These are phyloP conservation scores for Poterioochromonas sp. DNA, from an alignment of 352 stramenopile species.

Conservation along the genomic window DNA sequence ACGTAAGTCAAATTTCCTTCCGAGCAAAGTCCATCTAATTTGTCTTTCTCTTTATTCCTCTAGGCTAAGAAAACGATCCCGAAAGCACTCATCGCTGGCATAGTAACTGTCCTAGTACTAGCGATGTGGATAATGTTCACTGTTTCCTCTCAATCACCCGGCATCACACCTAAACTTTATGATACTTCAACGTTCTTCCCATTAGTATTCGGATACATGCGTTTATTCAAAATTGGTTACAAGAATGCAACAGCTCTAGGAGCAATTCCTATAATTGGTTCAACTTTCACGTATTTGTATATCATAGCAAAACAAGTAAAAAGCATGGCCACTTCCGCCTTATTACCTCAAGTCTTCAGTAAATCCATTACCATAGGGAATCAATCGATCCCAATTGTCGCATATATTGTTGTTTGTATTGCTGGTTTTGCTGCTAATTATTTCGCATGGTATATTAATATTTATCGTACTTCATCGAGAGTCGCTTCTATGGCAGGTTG, in stretches of 20 bases:
- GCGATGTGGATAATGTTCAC: neutral
- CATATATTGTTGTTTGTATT: neutral
- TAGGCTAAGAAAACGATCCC: neutral
- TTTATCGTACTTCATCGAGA: neutral
- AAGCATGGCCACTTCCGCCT: slow-evolving; percentile 3
- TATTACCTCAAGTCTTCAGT: neutral
- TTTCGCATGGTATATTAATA: slow-evolving; percentile 9
- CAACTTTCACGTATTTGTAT: neutral
- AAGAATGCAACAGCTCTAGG: neutral
- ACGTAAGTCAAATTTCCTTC: too few relatives aligned
- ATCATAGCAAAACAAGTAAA: neutral
- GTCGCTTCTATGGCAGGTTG: neutral
- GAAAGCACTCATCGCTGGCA: neutral
- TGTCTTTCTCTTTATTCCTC: neutral
- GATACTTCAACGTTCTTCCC: slow-evolving; percentile 1
- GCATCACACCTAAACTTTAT: too few relatives aligned
- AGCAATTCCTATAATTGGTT: neutral
- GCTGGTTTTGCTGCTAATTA: neutral
- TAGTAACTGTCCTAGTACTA: neutral
- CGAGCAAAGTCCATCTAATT: too few relatives aligned
- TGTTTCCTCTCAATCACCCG: neutral
- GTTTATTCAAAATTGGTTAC: neutral
- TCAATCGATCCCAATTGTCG: neutral
- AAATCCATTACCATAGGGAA: neutral
- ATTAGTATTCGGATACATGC: neutral